Percentiles rank a stretch among this genome's conserved stretches.
Conservation (phyloP, 495 filamentous ascomycete species). For the Entonaema liquescens region DNA sequence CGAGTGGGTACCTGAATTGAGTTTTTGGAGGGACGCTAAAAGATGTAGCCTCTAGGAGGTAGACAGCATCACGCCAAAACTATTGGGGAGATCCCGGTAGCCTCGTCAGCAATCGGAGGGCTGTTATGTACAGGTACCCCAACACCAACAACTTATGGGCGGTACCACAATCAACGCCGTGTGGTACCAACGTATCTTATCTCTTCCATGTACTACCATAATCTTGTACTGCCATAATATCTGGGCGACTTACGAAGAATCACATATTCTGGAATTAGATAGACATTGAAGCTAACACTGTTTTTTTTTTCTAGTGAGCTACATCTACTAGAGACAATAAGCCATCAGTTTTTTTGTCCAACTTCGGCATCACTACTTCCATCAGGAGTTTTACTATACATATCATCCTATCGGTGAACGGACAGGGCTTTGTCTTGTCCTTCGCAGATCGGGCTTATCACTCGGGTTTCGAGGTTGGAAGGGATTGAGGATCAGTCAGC, state of each 20-base stretch:
- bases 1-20: conserved; percentile 33
- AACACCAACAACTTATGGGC: conserved; percentile 30
- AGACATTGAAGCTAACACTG: conserved; percentile 18
- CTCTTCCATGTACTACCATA: conserved; percentile 1
- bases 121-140: conserved; percentile 35
- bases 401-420: conserved; percentile 11
- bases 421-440: conserved; percentile 15
- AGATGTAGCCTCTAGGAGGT: conserved; percentile 18
- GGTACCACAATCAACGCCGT: background rate
- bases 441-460: conserved; percentile 26
- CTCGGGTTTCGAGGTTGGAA: conserved; percentile 13
- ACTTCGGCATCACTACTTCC: conserved; percentile 6
- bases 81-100: conserved; percentile 34
- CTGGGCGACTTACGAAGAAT: too few species aligned
- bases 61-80: conserved; percentile 35
- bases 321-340: conserved; percentile 1
- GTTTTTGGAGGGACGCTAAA: conserved; percentile 37
- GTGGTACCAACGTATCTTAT: conserved; percentile 19
- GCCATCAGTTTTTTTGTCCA: conserved; percentile 5
- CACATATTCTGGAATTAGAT: background rate
- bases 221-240: too few species aligned
- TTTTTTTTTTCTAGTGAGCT: background rate
- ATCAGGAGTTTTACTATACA: conserved; percentile 20
- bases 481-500: conserved; percentile 25
- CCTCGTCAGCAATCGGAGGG: conserved; percentile 29